Percentiles rank a stretch among this genome's conserved stretches.
Conservation (phyloP, 1,284 basidiomycete genomes). For the Sanguinoderma infundibulare region DNA sequence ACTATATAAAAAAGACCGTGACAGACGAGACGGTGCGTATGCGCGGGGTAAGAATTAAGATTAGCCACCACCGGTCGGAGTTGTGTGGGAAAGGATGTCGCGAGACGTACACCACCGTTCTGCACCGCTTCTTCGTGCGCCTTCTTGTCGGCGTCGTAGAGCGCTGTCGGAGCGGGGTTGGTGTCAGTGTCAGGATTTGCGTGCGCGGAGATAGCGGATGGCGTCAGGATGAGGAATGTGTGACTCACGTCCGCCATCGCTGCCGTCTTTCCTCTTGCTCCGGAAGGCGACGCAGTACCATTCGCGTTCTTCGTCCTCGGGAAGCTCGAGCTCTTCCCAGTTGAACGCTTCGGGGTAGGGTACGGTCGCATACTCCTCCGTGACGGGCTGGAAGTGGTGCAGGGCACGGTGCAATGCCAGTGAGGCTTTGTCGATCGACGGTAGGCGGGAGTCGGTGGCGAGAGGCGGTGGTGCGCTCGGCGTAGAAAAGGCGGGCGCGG, state of each 20-base stretch:
- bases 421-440: constrained; percentile 82
- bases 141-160: constrained; percentile 84
- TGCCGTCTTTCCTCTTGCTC: constrained; percentile 74
- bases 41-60: too few species aligned
- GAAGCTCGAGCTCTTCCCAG: constrained; percentile 76
- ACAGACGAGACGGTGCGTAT: constrained; percentile 11
- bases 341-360: constrained; percentile 84
- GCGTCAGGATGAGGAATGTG: constrained; percentile 12
- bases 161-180: constrained; percentile 45
- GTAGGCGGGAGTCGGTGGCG: constrained; percentile 75
- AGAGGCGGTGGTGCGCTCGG: constrained; percentile 45
- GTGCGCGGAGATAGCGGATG: background rate
- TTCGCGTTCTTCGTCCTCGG: constrained; percentile 73
- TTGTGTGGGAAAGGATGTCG: background rate
- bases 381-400: constrained; percentile 73
- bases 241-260: constrained; percentile 67
- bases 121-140: constrained; percentile 91
- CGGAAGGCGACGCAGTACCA: constrained; percentile 93
- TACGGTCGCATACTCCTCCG: constrained; percentile 62
- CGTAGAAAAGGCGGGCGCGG: constrained; percentile 29
- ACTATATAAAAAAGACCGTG: constrained; percentile 40
- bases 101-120: constrained; percentile 73
- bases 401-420: constrained; percentile 86
- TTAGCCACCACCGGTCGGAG: background rate
- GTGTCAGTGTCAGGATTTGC: background rate